These are phyloP conservation scores for Noccaea caerulescens DNA, from an alignment of 345 rosid genomes.

Conservation along the genomic window DNA sequence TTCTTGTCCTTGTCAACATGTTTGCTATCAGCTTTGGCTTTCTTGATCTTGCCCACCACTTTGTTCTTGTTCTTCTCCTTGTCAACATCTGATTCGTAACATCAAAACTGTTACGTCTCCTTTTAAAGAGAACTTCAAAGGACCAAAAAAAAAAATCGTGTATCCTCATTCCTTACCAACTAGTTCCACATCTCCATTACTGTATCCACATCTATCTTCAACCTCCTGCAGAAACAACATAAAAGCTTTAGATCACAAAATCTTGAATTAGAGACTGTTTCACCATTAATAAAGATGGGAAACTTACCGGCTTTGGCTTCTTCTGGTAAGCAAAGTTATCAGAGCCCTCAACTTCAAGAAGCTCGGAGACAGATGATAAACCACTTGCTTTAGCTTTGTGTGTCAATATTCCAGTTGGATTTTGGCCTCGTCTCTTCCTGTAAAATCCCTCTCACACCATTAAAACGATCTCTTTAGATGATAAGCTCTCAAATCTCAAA, in stretches of 20 bases:
- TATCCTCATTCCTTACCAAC: neutral
- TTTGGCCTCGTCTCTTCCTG: conserved; percentile 23
- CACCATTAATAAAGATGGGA: neutral
- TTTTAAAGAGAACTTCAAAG: neutral
- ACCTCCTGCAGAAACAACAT: conserved; percentile 45
- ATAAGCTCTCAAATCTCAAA: neutral
- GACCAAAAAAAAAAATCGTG: too few relatives aligned
- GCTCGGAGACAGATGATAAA: conserved; percentile 66
- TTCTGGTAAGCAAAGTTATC: conserved; percentile 41
- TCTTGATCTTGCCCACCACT: conserved; percentile 13
- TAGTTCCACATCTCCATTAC: neutral
- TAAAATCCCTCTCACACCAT: neutral
- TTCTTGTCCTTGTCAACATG: too few relatives aligned
- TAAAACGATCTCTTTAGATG: neutral
- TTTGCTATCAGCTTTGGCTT: conserved; percentile 4
- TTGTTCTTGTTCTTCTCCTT: neutral
- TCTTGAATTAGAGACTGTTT: neutral
- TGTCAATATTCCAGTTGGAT: conserved; percentile 13
- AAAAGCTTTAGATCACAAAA: neutral
- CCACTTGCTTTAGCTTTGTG: conserved; percentile 50
- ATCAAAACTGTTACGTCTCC: neutral
- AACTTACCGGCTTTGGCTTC: conserved; percentile 33
- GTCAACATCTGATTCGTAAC: conserved; percentile 13
- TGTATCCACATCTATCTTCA: conserved; percentile 33
- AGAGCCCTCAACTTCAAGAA: conserved; percentile 55